Conservation (phyloP, 23 red algal species). For the Cyanidium caldarium region DNA sequence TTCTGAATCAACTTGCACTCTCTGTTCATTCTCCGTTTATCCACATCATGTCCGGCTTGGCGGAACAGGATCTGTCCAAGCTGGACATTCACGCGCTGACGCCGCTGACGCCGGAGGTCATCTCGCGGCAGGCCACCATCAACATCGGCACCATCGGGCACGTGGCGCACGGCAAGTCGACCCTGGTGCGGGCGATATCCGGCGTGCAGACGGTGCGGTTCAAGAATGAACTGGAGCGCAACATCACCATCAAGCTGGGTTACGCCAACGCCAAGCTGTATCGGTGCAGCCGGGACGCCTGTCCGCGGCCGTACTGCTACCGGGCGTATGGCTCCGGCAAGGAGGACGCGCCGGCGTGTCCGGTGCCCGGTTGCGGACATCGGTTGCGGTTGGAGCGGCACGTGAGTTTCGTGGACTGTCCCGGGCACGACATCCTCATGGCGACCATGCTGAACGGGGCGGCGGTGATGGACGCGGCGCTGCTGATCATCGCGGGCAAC, state of each 20-base stretch:
- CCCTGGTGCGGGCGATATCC: conserved; percentile 88
- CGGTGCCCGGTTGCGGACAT: conserved; percentile 56
- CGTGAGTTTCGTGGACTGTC: conserved; percentile 97
- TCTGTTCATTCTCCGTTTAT: neutral
- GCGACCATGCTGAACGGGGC: conserved; percentile 98
- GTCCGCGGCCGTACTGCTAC: conserved; percentile 84
- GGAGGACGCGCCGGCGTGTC: conserved; percentile 56
- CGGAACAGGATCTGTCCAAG: conserved; percentile 52
- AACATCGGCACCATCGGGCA: conserved; percentile 99
- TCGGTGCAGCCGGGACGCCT: conserved; percentile 53
- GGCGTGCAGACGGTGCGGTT: conserved; percentile 98
- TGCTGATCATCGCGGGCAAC: conserved; percentile 94
- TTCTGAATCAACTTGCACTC: neutral
- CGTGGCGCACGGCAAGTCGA: conserved; percentile 98
- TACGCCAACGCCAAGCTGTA: conserved; percentile 99
- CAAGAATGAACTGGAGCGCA: conserved; percentile 89
- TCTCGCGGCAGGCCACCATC: conserved; percentile 95
- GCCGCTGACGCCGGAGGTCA: conserved; percentile 82
- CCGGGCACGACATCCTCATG: conserved; percentile 99
- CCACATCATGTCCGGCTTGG: conserved; percentile 14
- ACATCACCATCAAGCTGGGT: conserved; percentile 98
- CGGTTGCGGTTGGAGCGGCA: conserved; percentile 66
- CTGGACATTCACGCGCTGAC: conserved; percentile 61
- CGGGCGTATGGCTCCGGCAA: conserved; percentile 69
- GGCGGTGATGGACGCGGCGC: conserved; percentile 91